These are phyloP conservation scores for Cyphellophora europaea DNA, from an alignment of 2,329 filamentous ascomycete species.

Conservation along the genomic window DNA sequence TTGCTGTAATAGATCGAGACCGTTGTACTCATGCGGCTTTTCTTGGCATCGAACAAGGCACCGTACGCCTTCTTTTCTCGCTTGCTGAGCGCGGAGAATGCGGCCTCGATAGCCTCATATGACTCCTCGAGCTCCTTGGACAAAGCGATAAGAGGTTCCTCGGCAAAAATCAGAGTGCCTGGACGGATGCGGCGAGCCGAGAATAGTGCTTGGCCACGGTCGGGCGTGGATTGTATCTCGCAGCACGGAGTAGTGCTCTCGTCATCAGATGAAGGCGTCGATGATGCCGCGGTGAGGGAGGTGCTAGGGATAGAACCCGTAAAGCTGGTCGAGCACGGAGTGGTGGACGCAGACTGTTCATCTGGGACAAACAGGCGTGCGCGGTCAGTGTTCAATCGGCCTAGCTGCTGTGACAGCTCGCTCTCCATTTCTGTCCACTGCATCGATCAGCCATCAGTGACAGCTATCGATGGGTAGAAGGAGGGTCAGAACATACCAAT, in stretches of 20 bases:
- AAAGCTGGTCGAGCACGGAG: too few relatives aligned
- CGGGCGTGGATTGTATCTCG: conserved; percentile 24
- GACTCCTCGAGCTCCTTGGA: background rate
- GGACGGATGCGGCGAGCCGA: conserved; percentile 13
- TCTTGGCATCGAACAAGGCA: conserved; percentile 14
- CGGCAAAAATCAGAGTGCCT: conserved; percentile 14
- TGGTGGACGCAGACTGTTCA: too few relatives aligned
- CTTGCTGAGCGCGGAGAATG: conserved; percentile 7
- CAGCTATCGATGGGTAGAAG: too few relatives aligned
- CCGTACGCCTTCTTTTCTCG: conserved; percentile 9
- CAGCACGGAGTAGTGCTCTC: background rate
- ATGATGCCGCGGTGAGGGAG: too few relatives aligned
- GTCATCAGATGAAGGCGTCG: too few relatives aligned
- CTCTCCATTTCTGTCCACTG: too few relatives aligned
- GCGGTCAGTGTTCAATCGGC: too few relatives aligned
- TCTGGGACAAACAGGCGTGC: too few relatives aligned
- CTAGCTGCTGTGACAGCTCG: too few relatives aligned
- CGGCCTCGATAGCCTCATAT: conserved; percentile 11
- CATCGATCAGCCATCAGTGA: too few relatives aligned
- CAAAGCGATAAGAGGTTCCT: conserved; percentile 10
- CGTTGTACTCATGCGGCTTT: conserved; percentile 10
- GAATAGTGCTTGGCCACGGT: conserved; percentile 14
- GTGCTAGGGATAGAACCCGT: too few relatives aligned
- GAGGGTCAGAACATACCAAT: too few relatives aligned
- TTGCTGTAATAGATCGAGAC: conserved; percentile 18